Conservation (phyloP, 805 yeast species). For the Kodamaea nitidulidarum region DNA sequence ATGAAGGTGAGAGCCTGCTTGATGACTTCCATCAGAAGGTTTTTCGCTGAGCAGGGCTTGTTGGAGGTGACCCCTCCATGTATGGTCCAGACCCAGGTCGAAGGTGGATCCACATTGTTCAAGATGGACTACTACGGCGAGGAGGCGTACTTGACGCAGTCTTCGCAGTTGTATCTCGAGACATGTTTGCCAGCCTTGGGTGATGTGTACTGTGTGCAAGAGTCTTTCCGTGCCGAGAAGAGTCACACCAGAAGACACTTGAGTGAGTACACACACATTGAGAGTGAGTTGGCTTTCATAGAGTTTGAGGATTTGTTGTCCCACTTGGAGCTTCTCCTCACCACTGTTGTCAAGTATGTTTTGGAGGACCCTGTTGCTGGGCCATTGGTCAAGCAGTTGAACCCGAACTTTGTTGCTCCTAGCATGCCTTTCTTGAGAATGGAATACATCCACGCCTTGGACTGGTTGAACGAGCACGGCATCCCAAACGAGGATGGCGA, state of each 20-base stretch:
- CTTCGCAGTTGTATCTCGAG: conserved; percentile 94
- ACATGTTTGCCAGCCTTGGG: conserved; percentile 95
- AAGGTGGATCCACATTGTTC: conserved; percentile 97
- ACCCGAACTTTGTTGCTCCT: conserved; percentile 89
- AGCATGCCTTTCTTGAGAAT: conserved; percentile 83
- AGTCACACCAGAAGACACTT: conserved; percentile 98
- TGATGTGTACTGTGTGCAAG: conserved; percentile 96
- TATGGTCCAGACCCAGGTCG: conserved; percentile 99
- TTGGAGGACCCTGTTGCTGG: conserved; percentile 91
- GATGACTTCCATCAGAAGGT: conserved; percentile 68
- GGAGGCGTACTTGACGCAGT: conserved; percentile 93
- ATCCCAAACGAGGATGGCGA: conserved; percentile 94
- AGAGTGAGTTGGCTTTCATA: conserved; percentile 87
- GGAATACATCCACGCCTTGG: conserved; percentile 86
- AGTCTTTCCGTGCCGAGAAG: conserved; percentile 98
- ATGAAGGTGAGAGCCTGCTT: conserved; percentile 91
- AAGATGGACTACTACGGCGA: conserved; percentile 93
- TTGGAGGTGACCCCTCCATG: conserved; percentile 98
- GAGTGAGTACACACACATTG: conserved; percentile 95
- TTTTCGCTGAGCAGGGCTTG: conserved; percentile 67
- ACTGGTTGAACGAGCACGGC: conserved; percentile 94
- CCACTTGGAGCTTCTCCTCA: conserved; percentile 80
- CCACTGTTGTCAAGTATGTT: conserved; percentile 66
- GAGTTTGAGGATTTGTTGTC: conserved; percentile 78
- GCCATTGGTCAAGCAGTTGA: conserved; percentile 81